Base-by-base conservation (phyloP, 352 stramenopile genomes). In the Detonula confervacea region DNA sequence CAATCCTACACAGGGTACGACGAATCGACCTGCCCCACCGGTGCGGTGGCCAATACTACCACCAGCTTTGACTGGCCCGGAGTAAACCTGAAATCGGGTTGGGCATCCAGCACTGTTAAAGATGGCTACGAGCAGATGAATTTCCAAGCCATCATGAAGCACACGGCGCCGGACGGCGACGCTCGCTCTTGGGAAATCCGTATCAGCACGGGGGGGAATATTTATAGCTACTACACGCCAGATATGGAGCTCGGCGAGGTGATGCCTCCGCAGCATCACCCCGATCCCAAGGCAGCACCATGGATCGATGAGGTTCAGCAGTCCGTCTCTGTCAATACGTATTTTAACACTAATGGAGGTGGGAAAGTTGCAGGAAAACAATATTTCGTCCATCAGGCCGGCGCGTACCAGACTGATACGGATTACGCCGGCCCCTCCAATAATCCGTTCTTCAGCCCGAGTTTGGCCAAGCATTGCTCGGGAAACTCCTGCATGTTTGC, bases 241-340 rank as follows among this genome's bases (percentile, higher is more conserved):
- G 29, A 52, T 24, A 37, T 37, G n/a, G 29, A 27, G 22, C 51
- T 67, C 22, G 78, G 78, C 2, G 78, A 86, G 65, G 71, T 61
- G 0, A 54, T 83, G 44, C 66, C 78, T 3, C 65, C 65, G 7
- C 73, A 86, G 33, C 27, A 59, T 39, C 49, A 78, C 20, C 30
- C 3, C 30, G 30, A 37, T 37, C n/a, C n/a, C n/a, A 8, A 27
- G 0, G 22, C 59, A 1, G 49, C 66, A 25, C 54, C 66, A 0
- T 86, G 60, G 61, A 70, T 80, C 8, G 78, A 86, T 35, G 66
- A 75, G 39, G 75, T 78, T 8, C 35, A 70, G 8, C 75, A 83
- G 30, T 64, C 35, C 20, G 56, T 83, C 9, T 24, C 51, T 47
- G 68, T 83, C 7, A 73, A 77, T 20, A 16, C 0, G 0, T 8